Evolutionary conservation across 345 rosid genomes (phyloP), one percentile per base, ranked within the genome.

Genomic region (Populus ilicifolia): DNA sequence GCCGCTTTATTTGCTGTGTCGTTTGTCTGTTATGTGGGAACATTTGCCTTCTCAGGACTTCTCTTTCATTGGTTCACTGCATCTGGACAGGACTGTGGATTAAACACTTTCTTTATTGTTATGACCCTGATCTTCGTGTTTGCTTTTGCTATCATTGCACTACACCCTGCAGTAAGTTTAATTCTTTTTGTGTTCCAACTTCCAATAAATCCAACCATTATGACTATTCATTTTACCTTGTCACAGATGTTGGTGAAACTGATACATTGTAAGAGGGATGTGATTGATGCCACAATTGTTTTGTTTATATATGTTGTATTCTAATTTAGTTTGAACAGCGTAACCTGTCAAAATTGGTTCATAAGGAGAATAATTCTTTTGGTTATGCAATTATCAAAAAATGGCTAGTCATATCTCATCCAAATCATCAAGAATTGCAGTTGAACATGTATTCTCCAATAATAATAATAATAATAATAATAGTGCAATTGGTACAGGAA

Each of bases 31-130:
- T 96, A 92, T 73, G 70, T 90, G 84, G 89, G 87, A 59, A 86
- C 98, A 38, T 91, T 94, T 52, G 97, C 83, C 83, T 94, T 96
- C 87, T 91, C 99, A 38, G 99, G 98, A 75, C 82, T 96, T 86
- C 99, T 96, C 78, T 96, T 94, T 84, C 96, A 96, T 76, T 90
- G 94, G 90, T 96, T 96, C 87, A 86, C 97, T 71, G 98, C 99
- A 65, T 96, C 98, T 75, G 97, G 97, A 78, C 95, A 94, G 67
- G 97, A 94, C 67, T 96, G 99, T 89, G 99, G 97, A 66, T 86
- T 96, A 80, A 92, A 96, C 85, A 94, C 91, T 38, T 92, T 96
- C 88, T 90, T 96, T 76, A 89, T 96, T 4, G 83, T 91, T 75
- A 82, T 89, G 88, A 87, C 91, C 76, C 83, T 96, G 84, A 91